Percentiles rank a stretch among this genome's conserved stretches.
These are phyloP conservation scores for Alisma plantagoaquatica DNA, from an alignment of 106 monocot species.

Conservation along the genomic window DNA sequence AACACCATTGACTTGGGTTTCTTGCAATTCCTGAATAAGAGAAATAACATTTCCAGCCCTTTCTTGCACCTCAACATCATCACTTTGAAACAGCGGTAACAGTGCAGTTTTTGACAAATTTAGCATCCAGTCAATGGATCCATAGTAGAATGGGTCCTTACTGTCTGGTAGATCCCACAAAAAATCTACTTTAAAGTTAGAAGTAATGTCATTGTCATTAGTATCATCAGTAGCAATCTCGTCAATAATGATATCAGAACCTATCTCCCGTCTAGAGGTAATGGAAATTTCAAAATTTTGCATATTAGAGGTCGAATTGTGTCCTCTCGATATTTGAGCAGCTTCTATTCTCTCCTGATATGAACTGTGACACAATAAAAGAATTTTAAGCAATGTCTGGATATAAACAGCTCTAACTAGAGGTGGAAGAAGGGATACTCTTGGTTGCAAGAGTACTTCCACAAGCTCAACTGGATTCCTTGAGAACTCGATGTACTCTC, in stretches of 20 bases:
- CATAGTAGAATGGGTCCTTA: constrained; percentile 24
- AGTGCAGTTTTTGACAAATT: constrained; percentile 50
- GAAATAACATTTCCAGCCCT: constrained; percentile 66
- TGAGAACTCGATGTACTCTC: constrained; percentile 71
- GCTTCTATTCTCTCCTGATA: constrained; percentile 27
- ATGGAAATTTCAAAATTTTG: constrained; percentile 2
- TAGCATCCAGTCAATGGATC: constrained; percentile 31
- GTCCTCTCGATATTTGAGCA: not conserved
- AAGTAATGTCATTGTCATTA: constrained; percentile 1
- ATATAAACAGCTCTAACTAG: constrained; percentile 73
- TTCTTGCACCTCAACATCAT: constrained; percentile 78
- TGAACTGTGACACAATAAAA: constrained; percentile 39
- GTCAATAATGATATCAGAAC: constrained; percentile 2
- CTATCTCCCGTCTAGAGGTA: not conserved
- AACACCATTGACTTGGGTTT: constrained; percentile 20
- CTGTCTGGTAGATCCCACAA: not conserved
- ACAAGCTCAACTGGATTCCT: constrained; percentile 68
- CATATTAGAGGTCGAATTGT: not conserved
- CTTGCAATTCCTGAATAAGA: constrained; percentile 32
- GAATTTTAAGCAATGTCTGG: constrained; percentile 72
- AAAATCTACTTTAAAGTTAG: not conserved
- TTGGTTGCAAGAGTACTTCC: constrained; percentile 80
- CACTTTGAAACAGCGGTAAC: constrained; percentile 39
- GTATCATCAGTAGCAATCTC: constrained; percentile 13
- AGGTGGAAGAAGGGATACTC: constrained; percentile 51